Evolutionary conservation across 345 rosid species (phyloP).

Genomic region (Durio zibethinus): DNA sequence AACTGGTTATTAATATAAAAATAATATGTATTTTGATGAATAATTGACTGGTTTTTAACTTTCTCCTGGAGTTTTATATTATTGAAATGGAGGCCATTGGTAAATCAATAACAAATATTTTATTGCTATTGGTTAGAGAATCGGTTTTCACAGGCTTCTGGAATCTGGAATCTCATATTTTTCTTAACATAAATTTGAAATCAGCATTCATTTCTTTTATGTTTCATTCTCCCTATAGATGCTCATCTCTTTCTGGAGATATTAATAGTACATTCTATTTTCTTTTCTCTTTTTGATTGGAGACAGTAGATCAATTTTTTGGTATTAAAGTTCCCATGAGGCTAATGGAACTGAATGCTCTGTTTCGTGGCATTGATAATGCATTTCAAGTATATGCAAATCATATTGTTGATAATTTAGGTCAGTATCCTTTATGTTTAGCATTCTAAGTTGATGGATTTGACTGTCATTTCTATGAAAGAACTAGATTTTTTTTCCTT

Average conservation of each 20-base stretch:
- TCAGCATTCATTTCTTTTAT: conserved; percentile 8
- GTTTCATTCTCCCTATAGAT: background rate
- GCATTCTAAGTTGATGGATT: conserved; percentile 13
- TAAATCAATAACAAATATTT: conserved; percentile 4
- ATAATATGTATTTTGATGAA: background rate
- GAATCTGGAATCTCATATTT: background rate
- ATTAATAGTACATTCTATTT: background rate
- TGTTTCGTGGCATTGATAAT: conserved; percentile 85
- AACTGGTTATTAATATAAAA: background rate
- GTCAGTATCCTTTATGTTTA: conserved; percentile 42
- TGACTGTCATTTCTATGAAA: background rate
- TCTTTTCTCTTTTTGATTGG: conserved; percentile 41
- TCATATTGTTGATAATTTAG: conserved; percentile 70
- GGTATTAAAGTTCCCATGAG: conserved; percentile 89
- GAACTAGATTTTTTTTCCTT: background rate
- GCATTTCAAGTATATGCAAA: conserved; percentile 90
- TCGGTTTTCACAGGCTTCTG: background rate
- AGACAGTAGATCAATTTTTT: conserved; percentile 98
- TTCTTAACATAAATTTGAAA: background rate
- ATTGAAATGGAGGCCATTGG: background rate
- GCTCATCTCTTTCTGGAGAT: conserved; percentile 6
- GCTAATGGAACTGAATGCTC: conserved; percentile 60
- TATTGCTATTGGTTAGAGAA: background rate
- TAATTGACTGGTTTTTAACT: background rate
- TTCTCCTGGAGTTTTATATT: background rate